Conservation (phyloP, 495 filamentous ascomycete genomes). For the Xylaria palmicola region DNA sequence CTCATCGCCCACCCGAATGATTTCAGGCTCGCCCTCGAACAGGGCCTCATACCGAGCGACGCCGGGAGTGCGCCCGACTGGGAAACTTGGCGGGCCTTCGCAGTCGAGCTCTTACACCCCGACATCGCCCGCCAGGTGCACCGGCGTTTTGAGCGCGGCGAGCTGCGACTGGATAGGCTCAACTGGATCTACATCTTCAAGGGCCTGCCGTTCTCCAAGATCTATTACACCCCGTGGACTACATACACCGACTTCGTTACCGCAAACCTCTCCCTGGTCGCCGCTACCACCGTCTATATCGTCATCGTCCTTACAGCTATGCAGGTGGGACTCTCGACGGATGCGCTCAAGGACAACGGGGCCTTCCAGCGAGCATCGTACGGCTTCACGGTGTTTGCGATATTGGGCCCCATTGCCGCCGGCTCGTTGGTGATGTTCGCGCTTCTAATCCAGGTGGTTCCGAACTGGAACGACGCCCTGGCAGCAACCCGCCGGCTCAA, state of each 20-base stretch:
- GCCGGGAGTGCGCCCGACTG: too few relatives aligned
- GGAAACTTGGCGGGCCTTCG: not conserved
- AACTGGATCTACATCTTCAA: not conserved
- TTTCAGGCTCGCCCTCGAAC: constrained; percentile 34
- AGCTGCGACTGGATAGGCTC: not conserved
- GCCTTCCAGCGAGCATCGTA: constrained; percentile 44
- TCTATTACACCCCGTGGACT: not conserved
- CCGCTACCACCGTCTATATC: not conserved
- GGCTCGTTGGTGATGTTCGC: not conserved
- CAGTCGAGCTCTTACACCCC: not conserved
- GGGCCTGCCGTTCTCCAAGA: not conserved
- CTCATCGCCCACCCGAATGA: constrained; percentile 40
- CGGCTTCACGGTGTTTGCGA: constrained; percentile 50
- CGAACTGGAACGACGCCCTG: too few relatives aligned
- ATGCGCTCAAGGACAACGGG: constrained; percentile 25
- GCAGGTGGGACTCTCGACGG: constrained; percentile 53
- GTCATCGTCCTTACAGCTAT: constrained; percentile 26
- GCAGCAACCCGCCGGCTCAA: too few relatives aligned
- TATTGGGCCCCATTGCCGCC: constrained; percentile 17
- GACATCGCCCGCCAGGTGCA: not conserved
- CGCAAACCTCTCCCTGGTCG: not conserved
- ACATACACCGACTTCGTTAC: not conserved
- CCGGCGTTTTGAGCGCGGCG: not conserved
- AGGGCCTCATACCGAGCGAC: constrained; percentile 32
- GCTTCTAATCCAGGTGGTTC: not conserved